phyloP scores from a whole-genome alignment of 2,329 filamentous ascomycete genomes.

The Cryphonectria parasitica region DNA sequence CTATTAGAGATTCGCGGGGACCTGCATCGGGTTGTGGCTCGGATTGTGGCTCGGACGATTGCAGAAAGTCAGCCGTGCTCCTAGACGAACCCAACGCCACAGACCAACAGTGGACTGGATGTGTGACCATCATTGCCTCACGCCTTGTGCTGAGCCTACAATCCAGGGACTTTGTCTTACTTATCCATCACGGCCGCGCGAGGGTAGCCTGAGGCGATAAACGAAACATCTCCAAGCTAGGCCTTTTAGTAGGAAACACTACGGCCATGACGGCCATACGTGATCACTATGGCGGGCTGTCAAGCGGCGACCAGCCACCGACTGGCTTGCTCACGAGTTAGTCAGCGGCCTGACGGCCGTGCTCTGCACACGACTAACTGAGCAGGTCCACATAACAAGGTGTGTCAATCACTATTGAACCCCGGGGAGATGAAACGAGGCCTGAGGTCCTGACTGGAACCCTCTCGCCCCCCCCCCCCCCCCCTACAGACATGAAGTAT shows the following conservation, averaged over 20 bases:
- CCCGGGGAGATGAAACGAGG: conserved; percentile 17
- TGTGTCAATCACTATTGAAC: background rate
- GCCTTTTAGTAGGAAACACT: background rate
- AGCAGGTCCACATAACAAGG: conserved; percentile 1
- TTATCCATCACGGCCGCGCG: background rate
- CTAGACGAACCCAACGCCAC: background rate
- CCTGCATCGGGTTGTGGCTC: background rate
- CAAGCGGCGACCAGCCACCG: background rate
- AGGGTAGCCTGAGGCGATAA: conserved; percentile 2
- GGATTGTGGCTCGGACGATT: background rate
- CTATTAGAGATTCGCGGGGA: background rate
- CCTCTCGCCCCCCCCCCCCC: too few species aligned
- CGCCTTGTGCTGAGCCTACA: background rate
- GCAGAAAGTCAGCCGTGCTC: background rate
- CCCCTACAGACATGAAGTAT: background rate
- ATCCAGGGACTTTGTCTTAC: background rate
- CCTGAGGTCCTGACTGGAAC: background rate
- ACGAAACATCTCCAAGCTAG: background rate
- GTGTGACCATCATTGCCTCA: background rate
- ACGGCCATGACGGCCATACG: conserved; percentile 2
- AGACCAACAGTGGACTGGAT: background rate
- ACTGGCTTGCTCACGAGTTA: background rate
- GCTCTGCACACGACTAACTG: background rate
- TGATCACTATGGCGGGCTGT: background rate
- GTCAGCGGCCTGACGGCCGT: conserved; percentile 2